Base-by-base conservation (phyloP, 306 rosid genomes). In the Sindora glabra region DNA sequence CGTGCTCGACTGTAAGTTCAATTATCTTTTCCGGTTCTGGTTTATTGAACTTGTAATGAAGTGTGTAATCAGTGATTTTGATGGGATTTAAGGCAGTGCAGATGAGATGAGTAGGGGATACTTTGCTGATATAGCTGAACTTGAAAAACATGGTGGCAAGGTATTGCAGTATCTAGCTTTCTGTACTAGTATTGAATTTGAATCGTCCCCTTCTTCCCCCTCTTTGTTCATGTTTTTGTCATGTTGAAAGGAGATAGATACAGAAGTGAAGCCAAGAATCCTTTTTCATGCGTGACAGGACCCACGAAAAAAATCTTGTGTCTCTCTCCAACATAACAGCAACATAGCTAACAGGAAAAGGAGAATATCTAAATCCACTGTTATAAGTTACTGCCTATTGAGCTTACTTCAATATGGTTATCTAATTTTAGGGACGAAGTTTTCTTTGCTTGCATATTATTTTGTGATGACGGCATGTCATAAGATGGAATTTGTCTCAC, bases 21-120 rank as follows among this genome's bases (percentile, higher is more conserved):
- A 0, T 68, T 44, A 45, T 14, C 39, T 8, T 6, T 10, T 33
- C n/a, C n/a, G n/a, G n/a, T n/a, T n/a, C 13, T 13, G 32, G 62
- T 61, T 3, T 13, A 7, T 26, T 50, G 65, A 22, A 34, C 36
- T 10, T 46, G 39, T 71, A 9, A 14, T 59, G 57, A 68, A 56
- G 54, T 52, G 54, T 52, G 38, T 57, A 19, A 42, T 61, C 25
- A 57, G 55, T 66, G 52, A 61, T 69, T 29, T 49, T 78, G 59
- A 45, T 79, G 56, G 67, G 21, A 56, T 50, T 56, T 69, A 66
- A 62, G 81, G 81, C 95, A 92, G 95, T 76, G 50, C 69, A 70
- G 96, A 92, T 83, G 99, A 92, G 76, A 70, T 92, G 85, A 83
- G 56, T 57, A 78, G 99, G 64, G 96, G 96, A 13, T 83, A 83